Evolutionary conservation across 495 filamentous ascomycete species (phyloP).

Genomic region (Aspergillus sparsus): DNA sequence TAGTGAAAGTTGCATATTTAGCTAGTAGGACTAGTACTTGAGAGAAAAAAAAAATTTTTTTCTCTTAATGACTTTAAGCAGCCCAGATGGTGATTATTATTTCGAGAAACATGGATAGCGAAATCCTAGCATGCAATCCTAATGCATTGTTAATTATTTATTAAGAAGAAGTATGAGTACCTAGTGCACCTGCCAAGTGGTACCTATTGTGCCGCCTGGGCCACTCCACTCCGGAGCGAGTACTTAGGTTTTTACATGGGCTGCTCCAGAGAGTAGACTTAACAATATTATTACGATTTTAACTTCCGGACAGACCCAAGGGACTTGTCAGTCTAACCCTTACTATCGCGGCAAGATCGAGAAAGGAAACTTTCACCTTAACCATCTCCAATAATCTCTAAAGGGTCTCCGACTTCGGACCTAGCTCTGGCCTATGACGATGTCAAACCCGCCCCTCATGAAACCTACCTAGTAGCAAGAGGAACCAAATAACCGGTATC

Average conservation of each 20-base stretch:
- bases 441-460: neutral
- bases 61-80: too few relatives aligned
- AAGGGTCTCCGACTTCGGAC: conserved; percentile 16
- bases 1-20: neutral
- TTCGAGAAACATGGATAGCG: too few relatives aligned
- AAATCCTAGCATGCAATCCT: too few relatives aligned
- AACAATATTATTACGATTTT: neutral
- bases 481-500: neutral
- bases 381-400: conserved; percentile 1
- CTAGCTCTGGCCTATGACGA: neutral
- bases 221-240: neutral
- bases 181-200: too few relatives aligned
- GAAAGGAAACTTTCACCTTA: neutral
- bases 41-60: too few relatives aligned
- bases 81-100: too few relatives aligned
- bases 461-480: neutral
- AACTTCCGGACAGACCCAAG: neutral
- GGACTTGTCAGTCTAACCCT: neutral
- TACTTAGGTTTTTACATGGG: neutral
- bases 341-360: conserved; percentile 1
- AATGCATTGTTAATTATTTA: too few relatives aligned
- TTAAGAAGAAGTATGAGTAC: too few relatives aligned
- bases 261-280: neutral
- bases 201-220: too few relatives aligned
- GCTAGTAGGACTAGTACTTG: neutral